Evolutionary conservation across 768 basidiomycete species (phyloP), one percentile per base, ranked within the genome.

Genomic region (Hirschioporus abietinus): DNA sequence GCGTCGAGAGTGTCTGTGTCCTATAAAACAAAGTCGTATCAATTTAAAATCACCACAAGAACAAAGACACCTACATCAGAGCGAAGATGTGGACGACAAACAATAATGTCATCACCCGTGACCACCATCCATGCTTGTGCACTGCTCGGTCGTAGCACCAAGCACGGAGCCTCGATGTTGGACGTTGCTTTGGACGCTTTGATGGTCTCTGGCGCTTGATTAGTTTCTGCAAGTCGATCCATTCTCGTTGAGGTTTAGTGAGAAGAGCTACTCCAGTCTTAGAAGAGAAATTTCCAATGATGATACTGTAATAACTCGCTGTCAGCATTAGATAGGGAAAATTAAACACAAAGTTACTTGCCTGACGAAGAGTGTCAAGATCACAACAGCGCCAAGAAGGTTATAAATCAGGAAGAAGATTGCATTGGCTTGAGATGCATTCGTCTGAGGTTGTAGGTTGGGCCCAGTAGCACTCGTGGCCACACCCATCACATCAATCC

Each of bases 111-210:
- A 96, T 91, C 63, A 78, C 78, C 66, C 89, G 81, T 7, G 90
- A 84, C 96, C 96, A 99, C 87, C 90, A 94, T 1, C 96, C 96
- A 71, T 95, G 91, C 75, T 98, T 99, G 68, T 88, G 82, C 18
- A 94, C 87, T 0, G 96, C 96, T 30, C 95, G 86, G 66, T 96
- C 91, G 73, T 88, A 96, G 74, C 96, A 98, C 95, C 96, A 98
- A 24, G 83, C 81, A 64, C 90, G 83, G 34, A 94, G 71, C 0
- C 71, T 69, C 68, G 76, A 82, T 0, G 76, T 77, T 0, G 94
- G 94, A 20, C 83, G 81, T 18, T 67, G 73, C 63, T 85, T 83
- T 0, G 96, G 96, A 26, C 93, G 80, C 72, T 91, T 92, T 0
- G 94, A 92, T 0, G 96, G 95, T 25, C 85, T 83, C 73, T 97